phyloP scores from a whole-genome alignment of 1,284 basidiomycete genomes.

The Bothia castanella region DNA sequence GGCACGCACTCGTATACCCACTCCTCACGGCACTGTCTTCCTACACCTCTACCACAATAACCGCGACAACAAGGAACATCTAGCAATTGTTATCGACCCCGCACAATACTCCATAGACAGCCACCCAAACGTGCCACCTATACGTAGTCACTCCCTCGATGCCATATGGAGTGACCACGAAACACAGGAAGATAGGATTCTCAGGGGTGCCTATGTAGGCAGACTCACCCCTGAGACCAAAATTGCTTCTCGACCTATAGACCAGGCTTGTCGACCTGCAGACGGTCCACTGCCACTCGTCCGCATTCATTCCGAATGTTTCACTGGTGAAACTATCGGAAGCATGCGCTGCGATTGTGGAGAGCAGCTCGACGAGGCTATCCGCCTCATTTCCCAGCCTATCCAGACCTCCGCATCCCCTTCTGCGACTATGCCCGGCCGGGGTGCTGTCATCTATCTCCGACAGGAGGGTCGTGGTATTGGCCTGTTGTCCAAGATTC shows the following conservation, averaged over 20 bases:
- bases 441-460: conserved; percentile 95
- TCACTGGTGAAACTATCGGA: conserved; percentile 97
- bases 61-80: conserved; percentile 88
- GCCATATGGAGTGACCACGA: conserved; percentile 83
- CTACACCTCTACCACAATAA: conserved; percentile 95
- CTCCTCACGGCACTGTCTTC: conserved; percentile 91
- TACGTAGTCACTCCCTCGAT: conserved; percentile 83
- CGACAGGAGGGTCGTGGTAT: conserved; percentile 99
- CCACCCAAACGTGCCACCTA: conserved; percentile 45
- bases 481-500: conserved; percentile 92
- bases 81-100: conserved; percentile 94
- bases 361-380: conserved; percentile 96
- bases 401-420: conserved; percentile 40
- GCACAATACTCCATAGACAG: conserved; percentile 60
- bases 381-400: conserved; percentile 84
- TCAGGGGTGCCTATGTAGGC: conserved; percentile 92
- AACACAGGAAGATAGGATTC: conserved; percentile 91
- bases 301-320: conserved; percentile 97
- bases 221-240: conserved; percentile 63
- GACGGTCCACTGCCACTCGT: conserved; percentile 76
- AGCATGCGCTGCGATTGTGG: conserved; percentile 99
- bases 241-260: conserved; percentile 47
- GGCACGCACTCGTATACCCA: conserved; percentile 96
- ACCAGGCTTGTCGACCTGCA: conserved; percentile 20
- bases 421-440: conserved; percentile 58